These are phyloP conservation scores for Incumbomyces lentus DNA, from an alignment of 2,329 filamentous ascomycete genomes.

Conservation along the genomic window DNA sequence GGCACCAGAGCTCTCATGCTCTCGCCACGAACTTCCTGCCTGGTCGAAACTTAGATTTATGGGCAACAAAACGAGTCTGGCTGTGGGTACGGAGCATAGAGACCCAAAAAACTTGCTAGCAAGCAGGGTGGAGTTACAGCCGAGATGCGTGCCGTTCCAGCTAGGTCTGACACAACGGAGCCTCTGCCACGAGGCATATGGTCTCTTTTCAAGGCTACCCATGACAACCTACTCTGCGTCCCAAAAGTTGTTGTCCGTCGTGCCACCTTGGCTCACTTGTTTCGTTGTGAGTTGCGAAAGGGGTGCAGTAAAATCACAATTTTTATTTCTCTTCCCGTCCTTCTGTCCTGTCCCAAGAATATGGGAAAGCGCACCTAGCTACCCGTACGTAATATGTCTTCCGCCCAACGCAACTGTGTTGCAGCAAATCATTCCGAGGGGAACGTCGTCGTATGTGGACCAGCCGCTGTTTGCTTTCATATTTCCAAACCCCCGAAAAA, in stretches of 20 bases:
- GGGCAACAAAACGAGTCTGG: not conserved
- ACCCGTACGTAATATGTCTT: not conserved
- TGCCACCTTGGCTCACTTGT: conserved; percentile 2
- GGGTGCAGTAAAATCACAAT: conserved; percentile 5
- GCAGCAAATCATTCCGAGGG: conserved; percentile 4
- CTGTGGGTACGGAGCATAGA: not conserved
- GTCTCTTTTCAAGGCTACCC: conserved; percentile 6
- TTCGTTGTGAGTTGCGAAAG: not conserved
- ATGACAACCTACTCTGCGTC: conserved; percentile 2
- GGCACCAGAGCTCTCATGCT: no score
- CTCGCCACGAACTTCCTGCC: not conserved
- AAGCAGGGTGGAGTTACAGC: conserved; percentile 3
- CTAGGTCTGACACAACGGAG: conserved; percentile 2
- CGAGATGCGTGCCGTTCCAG: conserved; percentile 5
- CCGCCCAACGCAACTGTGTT: conserved; percentile 4
- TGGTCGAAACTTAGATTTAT: not conserved
- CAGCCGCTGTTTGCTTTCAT: conserved; percentile 3
- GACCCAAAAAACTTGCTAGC: not conserved
- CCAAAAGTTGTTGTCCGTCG: not conserved
- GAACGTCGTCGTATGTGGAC: conserved; percentile 4
- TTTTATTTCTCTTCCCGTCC: not conserved
- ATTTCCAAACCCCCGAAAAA: no score
- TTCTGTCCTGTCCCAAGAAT: not conserved
- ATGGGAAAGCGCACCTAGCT: conserved; percentile 2
- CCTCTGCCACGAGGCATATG: conserved; percentile 3